These are phyloP conservation scores for Agroathelia rolfsii DNA, from an alignment of 1,284 basidiomycete species.

Conservation along the genomic window DNA sequence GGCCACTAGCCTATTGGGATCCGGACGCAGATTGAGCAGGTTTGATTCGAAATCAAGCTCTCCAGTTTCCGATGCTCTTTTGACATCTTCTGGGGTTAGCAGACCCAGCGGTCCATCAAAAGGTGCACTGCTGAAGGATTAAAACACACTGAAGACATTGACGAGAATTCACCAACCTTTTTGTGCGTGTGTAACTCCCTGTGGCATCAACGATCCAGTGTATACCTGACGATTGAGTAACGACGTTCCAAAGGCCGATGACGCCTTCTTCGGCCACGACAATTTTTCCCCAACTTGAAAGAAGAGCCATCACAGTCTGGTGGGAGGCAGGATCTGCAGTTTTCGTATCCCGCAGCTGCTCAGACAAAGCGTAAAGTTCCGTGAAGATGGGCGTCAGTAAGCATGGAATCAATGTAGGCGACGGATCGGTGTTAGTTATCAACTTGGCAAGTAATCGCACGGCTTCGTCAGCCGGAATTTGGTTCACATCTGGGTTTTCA, in stretches of 20 bases:
- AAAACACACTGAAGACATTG: not conserved
- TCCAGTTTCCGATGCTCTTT: conserved; percentile 28
- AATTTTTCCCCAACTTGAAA: conserved; percentile 69
- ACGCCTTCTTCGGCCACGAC: conserved; percentile 42
- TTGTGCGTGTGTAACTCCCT: conserved; percentile 34
- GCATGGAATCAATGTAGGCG: conserved; percentile 52
- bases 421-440: conserved; percentile 69
- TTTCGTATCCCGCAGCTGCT: conserved; percentile 40
- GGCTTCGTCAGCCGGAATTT: conserved; percentile 25
- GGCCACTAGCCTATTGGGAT: conserved; percentile 55
- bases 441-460: conserved; percentile 43
- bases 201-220: conserved; percentile 48
- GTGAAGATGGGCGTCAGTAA: conserved; percentile 63
- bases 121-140: not conserved
- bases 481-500: conserved; percentile 7
- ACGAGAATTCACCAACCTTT: conserved; percentile 27
- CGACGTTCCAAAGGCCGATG: conserved; percentile 47
- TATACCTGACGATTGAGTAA: conserved; percentile 44
- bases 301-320: conserved; percentile 46
- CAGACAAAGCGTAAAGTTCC: conserved; percentile 55
- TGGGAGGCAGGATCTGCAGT: conserved; percentile 53
- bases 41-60: conserved; percentile 44
- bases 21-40: conserved; percentile 60
- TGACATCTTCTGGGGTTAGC: conserved; percentile 41
- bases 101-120: conserved; percentile 25